phyloP scores from a whole-genome alignment of 805 yeast species.

The Saccharomycopsis fermentans region DNA sequence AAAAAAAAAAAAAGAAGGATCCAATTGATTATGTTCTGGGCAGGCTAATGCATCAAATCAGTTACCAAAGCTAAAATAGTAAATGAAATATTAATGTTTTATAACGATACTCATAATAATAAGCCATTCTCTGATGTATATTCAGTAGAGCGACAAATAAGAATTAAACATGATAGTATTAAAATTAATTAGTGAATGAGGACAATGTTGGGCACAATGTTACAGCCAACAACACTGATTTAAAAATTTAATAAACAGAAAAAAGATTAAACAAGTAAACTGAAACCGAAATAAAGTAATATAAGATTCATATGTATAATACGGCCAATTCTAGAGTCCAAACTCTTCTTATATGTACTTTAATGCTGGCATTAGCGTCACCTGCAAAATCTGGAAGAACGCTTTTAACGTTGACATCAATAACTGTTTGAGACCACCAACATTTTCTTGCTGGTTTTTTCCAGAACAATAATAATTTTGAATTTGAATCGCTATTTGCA shows the following conservation, averaged over 20 bases:
- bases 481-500: slow-evolving; percentile 13
- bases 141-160: not conserved
- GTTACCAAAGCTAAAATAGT: too few relatives aligned
- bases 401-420: slow-evolving; percentile 28
- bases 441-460: slow-evolving; percentile 97
- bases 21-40: too few relatives aligned
- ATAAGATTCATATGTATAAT: slow-evolving; percentile 25
- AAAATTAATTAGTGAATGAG: not conserved
- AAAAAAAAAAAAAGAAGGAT: too few relatives aligned
- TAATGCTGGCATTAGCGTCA: slow-evolving; percentile 30
- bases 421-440: slow-evolving; percentile 81
- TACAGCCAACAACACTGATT: too few relatives aligned
- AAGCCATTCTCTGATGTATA: not conserved
- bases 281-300: not conserved
- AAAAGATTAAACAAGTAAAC: not conserved
- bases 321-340: slow-evolving; percentile 95
- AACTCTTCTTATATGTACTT: slow-evolving; percentile 81
- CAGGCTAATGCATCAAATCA: too few relatives aligned
- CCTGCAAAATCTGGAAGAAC: slow-evolving; percentile 18
- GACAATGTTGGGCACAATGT: not conserved
- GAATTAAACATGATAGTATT: not conserved
- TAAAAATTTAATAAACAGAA: not conserved
- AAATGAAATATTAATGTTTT: too few relatives aligned
- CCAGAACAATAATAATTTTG: slow-evolving; percentile 83
- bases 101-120: not conserved